These are phyloP conservation scores for Parsonsia alboflavescens DNA, from an alignment of 257 asterid genomes.

Conservation along the genomic window DNA sequence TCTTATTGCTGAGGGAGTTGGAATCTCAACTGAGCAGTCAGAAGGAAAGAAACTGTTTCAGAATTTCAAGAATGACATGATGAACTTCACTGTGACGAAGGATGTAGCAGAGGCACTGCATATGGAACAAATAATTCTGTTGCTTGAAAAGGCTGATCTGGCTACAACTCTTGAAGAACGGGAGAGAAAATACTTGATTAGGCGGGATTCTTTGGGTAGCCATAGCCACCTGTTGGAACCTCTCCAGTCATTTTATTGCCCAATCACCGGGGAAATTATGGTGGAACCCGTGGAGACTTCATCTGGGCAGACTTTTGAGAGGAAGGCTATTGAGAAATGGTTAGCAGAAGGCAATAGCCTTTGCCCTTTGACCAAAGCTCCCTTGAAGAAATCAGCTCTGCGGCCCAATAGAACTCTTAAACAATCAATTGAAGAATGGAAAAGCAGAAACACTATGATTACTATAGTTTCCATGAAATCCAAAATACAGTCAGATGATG, in stretches of 20 bases:
- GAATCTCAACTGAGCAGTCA: background rate
- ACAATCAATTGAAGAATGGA: conserved; percentile 6
- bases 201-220: background rate
- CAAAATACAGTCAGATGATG: conserved; percentile 1
- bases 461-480: background rate
- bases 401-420: background rate
- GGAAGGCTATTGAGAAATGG: conserved; percentile 4
- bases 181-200: background rate
- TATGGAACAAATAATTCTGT: background rate
- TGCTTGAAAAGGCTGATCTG: background rate
- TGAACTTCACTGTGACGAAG: background rate
- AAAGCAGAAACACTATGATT: background rate
- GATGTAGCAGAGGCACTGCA: background rate
- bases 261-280: conserved; percentile 2
- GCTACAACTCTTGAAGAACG: conserved; percentile 2
- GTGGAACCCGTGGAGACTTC: conserved; percentile 1
- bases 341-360: conserved; percentile 1
- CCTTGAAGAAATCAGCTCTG: background rate
- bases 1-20: background rate
- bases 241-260: conserved; percentile 2
- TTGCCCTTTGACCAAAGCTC: background rate
- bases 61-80: background rate
- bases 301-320: conserved; percentile 1
- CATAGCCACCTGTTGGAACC: background rate
- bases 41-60: background rate